Evolutionary conservation across 208 protist species (phyloP), one percentile per base, ranked within the genome.

Genomic region (Jaenimonas drosophilae): DNA sequence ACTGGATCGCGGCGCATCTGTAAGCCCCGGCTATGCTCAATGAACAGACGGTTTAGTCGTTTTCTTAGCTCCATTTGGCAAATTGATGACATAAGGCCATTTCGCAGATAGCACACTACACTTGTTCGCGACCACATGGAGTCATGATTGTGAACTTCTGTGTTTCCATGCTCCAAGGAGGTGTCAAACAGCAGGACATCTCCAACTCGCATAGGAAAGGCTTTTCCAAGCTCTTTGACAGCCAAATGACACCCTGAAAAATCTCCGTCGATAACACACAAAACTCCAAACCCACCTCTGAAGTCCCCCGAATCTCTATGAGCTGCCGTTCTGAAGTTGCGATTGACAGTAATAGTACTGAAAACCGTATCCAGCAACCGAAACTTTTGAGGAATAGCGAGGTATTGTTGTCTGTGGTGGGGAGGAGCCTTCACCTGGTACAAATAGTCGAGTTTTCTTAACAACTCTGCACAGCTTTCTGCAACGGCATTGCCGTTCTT

Each of bases 151-250:
- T 68, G 54, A 37, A 91, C 75, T 51, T 90, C 76, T 6, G 88
- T 96, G 58, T 94, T 96, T 21, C 85, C 88, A 59, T 96, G 88
- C 59, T 83, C 70, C 17, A 91, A 59, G 30, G 71, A 68, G 7
- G 82, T 91, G 62, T 96, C 74, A 54, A 96, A 96, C 36, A 94
- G 64, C 16, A 96, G 64, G 9, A 94, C 78, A 59, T 96, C 88
- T 30, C 85, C 86, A 4, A 71, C 58, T 12, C 67, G 50, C 30
- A 96, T 48, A 24, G 62, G 52, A 47, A 96, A 91, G 1, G 80
- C 71, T 39, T 79, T 84, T 19, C 61, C 46, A 17, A 91, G 40
- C 27, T 49, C 50, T 54, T 87, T 82, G 20, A 96, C 85, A 3
- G 69, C 88, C 11, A 96, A 67, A 51, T 92, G 76, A 55, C 81